Percentiles rank a stretch among this genome's conserved stretches.
These are phyloP conservation scores for Teratosphaeriaceae sp. DNA, from an alignment of 2,329 filamentous ascomycete genomes.

Conservation along the genomic window DNA sequence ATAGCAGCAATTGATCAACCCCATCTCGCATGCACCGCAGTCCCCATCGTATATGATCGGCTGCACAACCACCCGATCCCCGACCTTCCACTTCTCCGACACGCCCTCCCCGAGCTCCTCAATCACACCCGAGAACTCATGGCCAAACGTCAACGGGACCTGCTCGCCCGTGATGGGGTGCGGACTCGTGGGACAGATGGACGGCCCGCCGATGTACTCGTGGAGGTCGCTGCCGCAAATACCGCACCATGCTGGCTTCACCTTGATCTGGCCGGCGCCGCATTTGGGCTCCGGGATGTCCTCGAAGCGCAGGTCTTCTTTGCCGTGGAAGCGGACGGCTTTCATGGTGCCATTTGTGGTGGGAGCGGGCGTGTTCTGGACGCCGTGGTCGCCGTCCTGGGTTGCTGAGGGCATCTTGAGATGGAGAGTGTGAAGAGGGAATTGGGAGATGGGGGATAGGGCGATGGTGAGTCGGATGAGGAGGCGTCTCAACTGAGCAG, in stretches of 20 bases:
- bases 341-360: constrained; percentile 15
- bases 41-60: constrained; percentile 14
- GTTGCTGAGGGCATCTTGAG: constrained; percentile 4
- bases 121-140: constrained; percentile 21
- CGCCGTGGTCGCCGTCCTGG: constrained; percentile 7
- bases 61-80: constrained; percentile 8
- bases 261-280: constrained; percentile 14
- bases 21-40: constrained; percentile 13
- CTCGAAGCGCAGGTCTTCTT: constrained; percentile 21
- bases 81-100: background rate
- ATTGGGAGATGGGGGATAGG: background rate
- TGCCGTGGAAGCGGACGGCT: constrained; percentile 20
- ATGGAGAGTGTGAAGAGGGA: background rate
- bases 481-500: too few relatives aligned
- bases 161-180: constrained; percentile 11
- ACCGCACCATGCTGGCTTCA: constrained; percentile 21
- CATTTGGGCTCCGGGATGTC: constrained; percentile 18
- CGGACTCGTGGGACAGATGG: constrained; percentile 12
- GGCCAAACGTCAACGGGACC: constrained; percentile 13
- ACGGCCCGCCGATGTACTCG: constrained; percentile 19
- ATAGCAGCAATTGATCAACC: constrained; percentile 12
- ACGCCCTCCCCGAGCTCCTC: background rate
- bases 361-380: constrained; percentile 5
- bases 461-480: background rate
- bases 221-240: constrained; percentile 19